Percentiles rank a stretch among this genome's conserved stretches.
Conservation (phyloP, 192 early-diverging fungal species). For the Backusella tarrabulga region DNA sequence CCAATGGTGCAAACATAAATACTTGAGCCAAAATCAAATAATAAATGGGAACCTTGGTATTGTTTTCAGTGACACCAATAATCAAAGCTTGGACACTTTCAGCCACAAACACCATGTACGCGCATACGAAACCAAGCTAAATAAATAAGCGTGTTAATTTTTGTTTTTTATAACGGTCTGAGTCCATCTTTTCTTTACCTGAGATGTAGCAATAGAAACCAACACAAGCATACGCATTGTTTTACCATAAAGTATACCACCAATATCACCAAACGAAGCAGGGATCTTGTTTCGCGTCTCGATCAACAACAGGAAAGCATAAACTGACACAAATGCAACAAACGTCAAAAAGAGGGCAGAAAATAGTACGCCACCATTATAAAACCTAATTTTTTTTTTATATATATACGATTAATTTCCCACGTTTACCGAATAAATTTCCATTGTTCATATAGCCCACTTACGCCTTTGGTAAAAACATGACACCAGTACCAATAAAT, state of each 20-base stretch:
- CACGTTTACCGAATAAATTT: background rate
- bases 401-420: background rate
- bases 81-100: slow-evolving; percentile 81
- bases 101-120: slow-evolving; percentile 89
- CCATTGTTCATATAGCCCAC: background rate
- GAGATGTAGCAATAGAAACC: slow-evolving; percentile 45
- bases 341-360: slow-evolving; percentile 48
- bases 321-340: slow-evolving; percentile 59
- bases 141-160: background rate
- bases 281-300: slow-evolving; percentile 60
- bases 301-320: slow-evolving; percentile 67
- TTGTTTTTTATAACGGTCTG: background rate
- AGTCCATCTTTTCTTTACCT: slow-evolving; percentile 11
- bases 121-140: slow-evolving; percentile 84
- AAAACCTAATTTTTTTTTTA: slow-evolving; percentile 38
- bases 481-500: slow-evolving; percentile 53
- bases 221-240: slow-evolving; percentile 63
- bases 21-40: slow-evolving; percentile 70
- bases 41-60: slow-evolving; percentile 38
- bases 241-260: slow-evolving; percentile 59
- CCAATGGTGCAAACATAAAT: slow-evolving; percentile 76
- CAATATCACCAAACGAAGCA: slow-evolving; percentile 72
- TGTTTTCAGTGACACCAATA: slow-evolving; percentile 71
- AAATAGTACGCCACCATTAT: slow-evolving; percentile 64
- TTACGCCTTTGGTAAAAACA: slow-evolving; percentile 36